Conservation (phyloP, 1,284 basidiomycete species). For the Tylopilus sp. region DNA sequence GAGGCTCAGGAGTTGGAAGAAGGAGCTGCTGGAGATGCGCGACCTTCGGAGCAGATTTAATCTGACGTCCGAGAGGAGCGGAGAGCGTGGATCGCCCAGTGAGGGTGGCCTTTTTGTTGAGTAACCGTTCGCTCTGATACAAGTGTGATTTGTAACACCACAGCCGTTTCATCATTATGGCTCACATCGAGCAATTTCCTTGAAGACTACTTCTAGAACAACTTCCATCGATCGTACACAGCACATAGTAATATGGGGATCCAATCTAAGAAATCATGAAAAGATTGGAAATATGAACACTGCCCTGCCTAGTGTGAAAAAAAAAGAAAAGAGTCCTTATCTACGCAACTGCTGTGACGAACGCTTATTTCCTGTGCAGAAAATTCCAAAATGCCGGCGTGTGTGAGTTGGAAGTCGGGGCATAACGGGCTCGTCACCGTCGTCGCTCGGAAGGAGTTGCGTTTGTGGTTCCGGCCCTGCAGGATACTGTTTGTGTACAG, state of each 20-base stretch:
- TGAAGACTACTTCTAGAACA: conserved; percentile 3
- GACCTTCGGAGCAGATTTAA: background rate
- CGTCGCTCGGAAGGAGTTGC: background rate
- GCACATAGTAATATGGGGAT: background rate
- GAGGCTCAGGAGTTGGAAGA: conserved; percentile 5
- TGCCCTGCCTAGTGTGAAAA: background rate
- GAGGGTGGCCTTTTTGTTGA: conserved; percentile 9
- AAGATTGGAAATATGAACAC: conserved; percentile 6
- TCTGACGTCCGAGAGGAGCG: background rate
- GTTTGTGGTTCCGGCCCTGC: conserved; percentile 10
- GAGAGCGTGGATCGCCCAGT: background rate
- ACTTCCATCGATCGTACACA: conserved; percentile 16
- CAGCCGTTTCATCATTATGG: background rate
- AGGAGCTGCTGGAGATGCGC: background rate
- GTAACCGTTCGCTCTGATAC: background rate
- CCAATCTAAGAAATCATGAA: background rate
- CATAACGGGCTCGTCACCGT: conserved; percentile 2
- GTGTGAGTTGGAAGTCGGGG: conserved; percentile 15
- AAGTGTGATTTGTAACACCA: background rate
- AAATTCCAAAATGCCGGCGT: conserved; percentile 33
- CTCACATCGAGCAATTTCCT: background rate
- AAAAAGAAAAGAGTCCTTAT: conserved; percentile 6
- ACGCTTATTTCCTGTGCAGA: conserved; percentile 32
- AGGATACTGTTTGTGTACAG: conserved; percentile 30
- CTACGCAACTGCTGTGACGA: conserved; percentile 10